Conservation (phyloP, 768 basidiomycete species). For the Rhodotorula taiwanensis region DNA sequence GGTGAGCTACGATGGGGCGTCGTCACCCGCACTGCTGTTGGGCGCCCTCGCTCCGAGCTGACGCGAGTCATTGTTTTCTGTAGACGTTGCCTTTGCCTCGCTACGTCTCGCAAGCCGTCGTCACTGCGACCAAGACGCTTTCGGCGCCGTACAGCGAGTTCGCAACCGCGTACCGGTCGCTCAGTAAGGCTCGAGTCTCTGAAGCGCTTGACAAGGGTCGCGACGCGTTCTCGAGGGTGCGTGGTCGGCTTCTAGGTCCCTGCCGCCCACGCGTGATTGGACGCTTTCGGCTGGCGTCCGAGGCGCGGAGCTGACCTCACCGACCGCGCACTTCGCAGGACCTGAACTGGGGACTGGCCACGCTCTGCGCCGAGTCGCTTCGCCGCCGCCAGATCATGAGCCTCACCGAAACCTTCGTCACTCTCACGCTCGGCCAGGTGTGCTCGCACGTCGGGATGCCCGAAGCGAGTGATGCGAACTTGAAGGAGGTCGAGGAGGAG, state of each 20-base stretch:
- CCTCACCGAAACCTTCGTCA: constrained; percentile 74
- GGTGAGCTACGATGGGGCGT: too few species aligned
- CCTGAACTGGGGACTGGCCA: constrained; percentile 62
- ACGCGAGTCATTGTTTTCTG: neutral
- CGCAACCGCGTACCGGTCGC: constrained; percentile 55
- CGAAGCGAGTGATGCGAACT: constrained; percentile 23
- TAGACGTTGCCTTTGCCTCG: constrained; percentile 55
- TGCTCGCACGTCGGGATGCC: constrained; percentile 49
- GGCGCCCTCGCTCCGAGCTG: too few species aligned
- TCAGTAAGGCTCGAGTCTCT: constrained; percentile 44
- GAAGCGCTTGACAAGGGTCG: constrained; percentile 55
- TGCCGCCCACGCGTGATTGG: too few species aligned
- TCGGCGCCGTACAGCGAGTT: constrained; percentile 55
- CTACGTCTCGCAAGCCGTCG: constrained; percentile 59
- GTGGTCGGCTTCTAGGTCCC: neutral
- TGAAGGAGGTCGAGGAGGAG: constrained; percentile 51
- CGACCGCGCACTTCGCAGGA: constrained; percentile 59
- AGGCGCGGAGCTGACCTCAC: neutral
- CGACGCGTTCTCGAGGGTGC: constrained; percentile 53
- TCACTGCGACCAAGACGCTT: constrained; percentile 60
- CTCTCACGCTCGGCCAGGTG: constrained; percentile 67
- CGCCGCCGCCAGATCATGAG: constrained; percentile 72
- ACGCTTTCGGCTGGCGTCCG: too few species aligned
- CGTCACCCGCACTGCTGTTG: too few species aligned
- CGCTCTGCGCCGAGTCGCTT: constrained; percentile 60